phyloP scores from a whole-genome alignment of 23 red algal species.

The Pyropia yezoensis region DNA sequence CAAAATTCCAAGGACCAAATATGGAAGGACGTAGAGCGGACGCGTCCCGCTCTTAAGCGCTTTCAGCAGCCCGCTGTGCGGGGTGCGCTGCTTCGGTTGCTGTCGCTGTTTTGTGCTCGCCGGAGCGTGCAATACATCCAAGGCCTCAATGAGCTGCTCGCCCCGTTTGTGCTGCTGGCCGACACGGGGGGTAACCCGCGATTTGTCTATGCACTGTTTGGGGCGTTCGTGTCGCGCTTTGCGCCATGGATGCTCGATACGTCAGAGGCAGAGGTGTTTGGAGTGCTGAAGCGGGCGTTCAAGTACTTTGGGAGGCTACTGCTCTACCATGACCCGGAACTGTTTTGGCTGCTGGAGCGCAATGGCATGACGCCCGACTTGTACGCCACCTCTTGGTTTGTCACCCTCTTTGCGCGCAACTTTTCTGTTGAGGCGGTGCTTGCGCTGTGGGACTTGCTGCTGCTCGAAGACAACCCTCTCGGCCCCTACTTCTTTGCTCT shows the following conservation, averaged over 20 bases:
- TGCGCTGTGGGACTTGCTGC: constrained; percentile 80
- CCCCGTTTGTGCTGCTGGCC: constrained; percentile 79
- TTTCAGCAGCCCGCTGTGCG: constrained; percentile 67
- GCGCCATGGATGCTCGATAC: constrained; percentile 73
- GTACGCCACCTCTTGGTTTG: constrained; percentile 88
- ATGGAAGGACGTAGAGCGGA: constrained; percentile 74
- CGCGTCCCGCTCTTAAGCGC: constrained; percentile 43
- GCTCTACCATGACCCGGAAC: constrained; percentile 77
- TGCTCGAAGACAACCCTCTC: constrained; percentile 82
- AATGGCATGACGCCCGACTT: constrained; percentile 83
- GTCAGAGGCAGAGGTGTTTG: constrained; percentile 61
- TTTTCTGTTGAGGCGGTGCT: constrained; percentile 77
- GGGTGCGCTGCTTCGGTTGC: constrained; percentile 34
- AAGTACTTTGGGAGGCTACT: constrained; percentile 72
- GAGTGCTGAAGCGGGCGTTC: constrained; percentile 67
- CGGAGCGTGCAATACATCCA: constrained; percentile 79
- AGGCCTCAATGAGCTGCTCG: constrained; percentile 92
- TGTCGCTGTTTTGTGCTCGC: constrained; percentile 84
- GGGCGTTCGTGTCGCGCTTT: constrained; percentile 60
- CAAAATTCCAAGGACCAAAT: constrained; percentile 71
- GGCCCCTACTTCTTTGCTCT: constrained; percentile 78
- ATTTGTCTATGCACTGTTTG: constrained; percentile 77
- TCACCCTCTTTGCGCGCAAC: constrained; percentile 94
- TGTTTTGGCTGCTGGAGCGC: constrained; percentile 73
- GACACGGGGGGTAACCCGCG: constrained; percentile 61